A percentile compares a stretch with the other conserved stretches of the same genome.
Evolutionary conservation across 768 basidiomycete genomes (phyloP).

Genomic region (Macrocybe gigantea): DNA sequence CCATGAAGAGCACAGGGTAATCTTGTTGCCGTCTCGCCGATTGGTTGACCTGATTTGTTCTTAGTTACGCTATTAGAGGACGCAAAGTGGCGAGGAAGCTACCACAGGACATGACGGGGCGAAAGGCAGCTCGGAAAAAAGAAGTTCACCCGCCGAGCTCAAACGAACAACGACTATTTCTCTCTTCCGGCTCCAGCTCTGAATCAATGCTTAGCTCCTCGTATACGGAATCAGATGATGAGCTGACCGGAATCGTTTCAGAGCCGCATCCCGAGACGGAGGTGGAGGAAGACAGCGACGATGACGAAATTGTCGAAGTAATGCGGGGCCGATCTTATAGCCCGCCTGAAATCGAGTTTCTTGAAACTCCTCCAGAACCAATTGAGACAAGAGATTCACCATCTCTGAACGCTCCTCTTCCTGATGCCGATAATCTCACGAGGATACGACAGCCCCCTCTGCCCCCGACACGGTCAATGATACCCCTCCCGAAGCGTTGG

Average conservation of each 20-base stretch:
- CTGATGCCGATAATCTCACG: no score
- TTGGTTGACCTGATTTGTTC: conserved; percentile 2
- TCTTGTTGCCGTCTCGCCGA: not conserved
- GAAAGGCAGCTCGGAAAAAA: no score
- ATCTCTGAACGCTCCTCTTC: not conserved
- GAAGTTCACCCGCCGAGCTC: no score
- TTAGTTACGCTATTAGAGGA: no score
- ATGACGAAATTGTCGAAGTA: conserved; percentile 6
- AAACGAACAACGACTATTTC: no score
- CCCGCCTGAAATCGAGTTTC: conserved; percentile 13
- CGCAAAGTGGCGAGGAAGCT: no score
- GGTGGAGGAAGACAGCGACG: conserved; percentile 3
- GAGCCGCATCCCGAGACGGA: conserved; percentile 3
- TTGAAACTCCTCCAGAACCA: conserved; percentile 8
- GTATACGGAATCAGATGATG: conserved; percentile 1
- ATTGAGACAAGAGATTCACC: not conserved
- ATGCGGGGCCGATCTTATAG: conserved; percentile 7
- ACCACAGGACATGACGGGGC: no score
- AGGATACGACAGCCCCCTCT: no score
- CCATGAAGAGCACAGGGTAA: not conserved
- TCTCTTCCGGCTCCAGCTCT: no score
- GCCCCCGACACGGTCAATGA: not conserved
- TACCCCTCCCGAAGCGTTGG: conserved; percentile 25
- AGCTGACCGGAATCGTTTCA: conserved; percentile 1
- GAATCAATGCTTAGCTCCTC: no score